Evolutionary conservation across 1,284 basidiomycete species (phyloP).

Genomic region (Porogramme epimiltina): DNA sequence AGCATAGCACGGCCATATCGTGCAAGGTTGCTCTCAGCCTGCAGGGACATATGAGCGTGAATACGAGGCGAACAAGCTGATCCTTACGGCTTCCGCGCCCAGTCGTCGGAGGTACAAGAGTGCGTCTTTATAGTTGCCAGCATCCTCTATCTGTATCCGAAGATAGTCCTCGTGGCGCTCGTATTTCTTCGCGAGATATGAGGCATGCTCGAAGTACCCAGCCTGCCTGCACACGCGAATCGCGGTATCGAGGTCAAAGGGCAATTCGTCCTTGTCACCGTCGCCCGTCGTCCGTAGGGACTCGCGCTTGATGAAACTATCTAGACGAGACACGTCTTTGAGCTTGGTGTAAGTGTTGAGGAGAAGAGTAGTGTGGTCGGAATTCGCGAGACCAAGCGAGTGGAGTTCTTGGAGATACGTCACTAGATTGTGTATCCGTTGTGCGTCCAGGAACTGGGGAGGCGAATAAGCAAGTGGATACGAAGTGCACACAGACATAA

Average conservation of each 20-base stretch:
- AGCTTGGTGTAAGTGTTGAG: slow-evolving; percentile 98
- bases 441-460: slow-evolving; percentile 89
- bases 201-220: slow-evolving; percentile 94
- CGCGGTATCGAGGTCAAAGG: slow-evolving; percentile 96
- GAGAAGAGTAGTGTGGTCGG: slow-evolving; percentile 95
- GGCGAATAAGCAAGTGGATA: slow-evolving; percentile 13
- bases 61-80: neutral
- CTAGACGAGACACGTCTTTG: slow-evolving; percentile 86
- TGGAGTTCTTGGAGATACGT: slow-evolving; percentile 97
- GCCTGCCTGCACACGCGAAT: slow-evolving; percentile 96
- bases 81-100: slow-evolving; percentile 74
- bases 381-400: slow-evolving; percentile 85
- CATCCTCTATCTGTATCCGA: slow-evolving; percentile 94
- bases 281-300: slow-evolving; percentile 42
- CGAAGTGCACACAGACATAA: neutral
- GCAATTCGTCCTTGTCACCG: slow-evolving; percentile 62
- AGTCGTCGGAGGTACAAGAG: slow-evolving; percentile 79
- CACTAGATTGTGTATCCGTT: slow-evolving; percentile 92
- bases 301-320: slow-evolving; percentile 91
- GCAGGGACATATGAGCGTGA: neutral
- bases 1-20: slow-evolving; percentile 87
- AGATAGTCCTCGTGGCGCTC: slow-evolving; percentile 91
- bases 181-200: slow-evolving; percentile 92
- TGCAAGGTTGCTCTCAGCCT: slow-evolving; percentile 84
- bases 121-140: slow-evolving; percentile 81